Evolutionary conservation across 2,329 filamentous ascomycete species (phyloP).

Genomic region (Aspergillus puulaauensis): DNA sequence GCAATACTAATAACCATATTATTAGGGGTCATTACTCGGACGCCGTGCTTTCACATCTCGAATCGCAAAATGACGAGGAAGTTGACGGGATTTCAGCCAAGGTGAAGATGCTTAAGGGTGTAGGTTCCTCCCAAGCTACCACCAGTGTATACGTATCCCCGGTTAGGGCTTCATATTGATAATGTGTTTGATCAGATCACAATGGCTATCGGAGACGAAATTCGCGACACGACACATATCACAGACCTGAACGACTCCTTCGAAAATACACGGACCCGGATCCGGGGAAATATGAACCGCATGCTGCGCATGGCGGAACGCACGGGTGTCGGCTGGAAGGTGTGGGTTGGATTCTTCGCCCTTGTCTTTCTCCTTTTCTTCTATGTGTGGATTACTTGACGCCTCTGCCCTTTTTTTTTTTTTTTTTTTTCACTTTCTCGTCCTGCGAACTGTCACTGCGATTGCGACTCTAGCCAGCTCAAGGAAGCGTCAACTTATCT

Average conservation of each 20-base stretch:
- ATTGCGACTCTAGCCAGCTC: background rate
- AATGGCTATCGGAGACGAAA: slow-evolving; percentile 90
- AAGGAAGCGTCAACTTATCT: background rate
- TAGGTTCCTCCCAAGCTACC: slow-evolving; percentile 47
- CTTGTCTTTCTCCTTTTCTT: slow-evolving; percentile 80
- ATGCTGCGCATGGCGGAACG: slow-evolving; percentile 95
- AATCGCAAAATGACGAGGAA: slow-evolving; percentile 91
- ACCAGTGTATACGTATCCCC: background rate
- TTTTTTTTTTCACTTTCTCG: background rate
- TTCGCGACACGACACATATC: slow-evolving; percentile 81
- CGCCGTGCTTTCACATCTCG: slow-evolving; percentile 85
- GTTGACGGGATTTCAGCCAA: slow-evolving; percentile 89
- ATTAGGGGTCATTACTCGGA: slow-evolving; percentile 85
- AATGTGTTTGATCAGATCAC: slow-evolving; percentile 65
- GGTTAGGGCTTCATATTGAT: background rate
- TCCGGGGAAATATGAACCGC: slow-evolving; percentile 91
- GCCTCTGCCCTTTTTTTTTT: background rate
- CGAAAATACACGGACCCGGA: slow-evolving; percentile 74
- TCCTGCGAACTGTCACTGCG: too few species aligned
- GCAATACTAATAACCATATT: background rate
- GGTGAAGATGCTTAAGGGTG: slow-evolving; percentile 84
- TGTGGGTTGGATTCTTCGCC: slow-evolving; percentile 87
- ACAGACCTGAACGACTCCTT: slow-evolving; percentile 96
- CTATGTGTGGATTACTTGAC: slow-evolving; percentile 85
- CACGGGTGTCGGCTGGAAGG: slow-evolving; percentile 93